These are phyloP conservation scores for Candida ipomoeae DNA, from an alignment of 805 yeast species.

Conservation along the genomic window DNA sequence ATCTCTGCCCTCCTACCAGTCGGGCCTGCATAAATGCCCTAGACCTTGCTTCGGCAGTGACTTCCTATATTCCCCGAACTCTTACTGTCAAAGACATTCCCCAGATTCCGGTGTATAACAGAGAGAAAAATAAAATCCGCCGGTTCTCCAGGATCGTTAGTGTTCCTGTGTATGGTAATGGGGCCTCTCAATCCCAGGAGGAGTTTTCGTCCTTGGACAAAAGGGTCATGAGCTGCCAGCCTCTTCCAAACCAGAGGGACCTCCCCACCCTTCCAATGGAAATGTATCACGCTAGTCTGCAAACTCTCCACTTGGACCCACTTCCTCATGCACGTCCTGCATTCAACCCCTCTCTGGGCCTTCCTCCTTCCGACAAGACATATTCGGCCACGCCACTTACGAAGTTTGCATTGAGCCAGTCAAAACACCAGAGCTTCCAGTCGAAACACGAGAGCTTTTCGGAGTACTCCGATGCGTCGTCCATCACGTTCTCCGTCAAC, in stretches of 20 bases:
- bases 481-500: not conserved
- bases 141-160: conserved; percentile 13
- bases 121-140: conserved; percentile 20
- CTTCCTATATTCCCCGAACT: conserved; percentile 25
- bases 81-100: conserved; percentile 24
- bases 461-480: not conserved
- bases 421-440: not conserved
- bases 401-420: not conserved
- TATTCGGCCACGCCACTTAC: not conserved
- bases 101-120: conserved; percentile 21
- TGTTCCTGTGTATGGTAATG: conserved; percentile 1
- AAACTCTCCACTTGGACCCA: not conserved
- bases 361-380: not conserved
- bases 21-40: conserved; percentile 10
- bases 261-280: not conserved
- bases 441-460: not conserved
- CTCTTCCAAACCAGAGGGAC: not conserved
- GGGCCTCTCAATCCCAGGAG: not conserved
- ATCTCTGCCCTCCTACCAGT: conserved; percentile 3
- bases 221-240: not conserved
- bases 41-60: conserved; percentile 28
- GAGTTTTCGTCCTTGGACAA: not conserved
- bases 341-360: not conserved
- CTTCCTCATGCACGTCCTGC: not conserved
- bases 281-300: not conserved